phyloP scores from a whole-genome alignment of 2,329 filamentous ascomycete genomes.

The Fusarium sp. region DNA sequence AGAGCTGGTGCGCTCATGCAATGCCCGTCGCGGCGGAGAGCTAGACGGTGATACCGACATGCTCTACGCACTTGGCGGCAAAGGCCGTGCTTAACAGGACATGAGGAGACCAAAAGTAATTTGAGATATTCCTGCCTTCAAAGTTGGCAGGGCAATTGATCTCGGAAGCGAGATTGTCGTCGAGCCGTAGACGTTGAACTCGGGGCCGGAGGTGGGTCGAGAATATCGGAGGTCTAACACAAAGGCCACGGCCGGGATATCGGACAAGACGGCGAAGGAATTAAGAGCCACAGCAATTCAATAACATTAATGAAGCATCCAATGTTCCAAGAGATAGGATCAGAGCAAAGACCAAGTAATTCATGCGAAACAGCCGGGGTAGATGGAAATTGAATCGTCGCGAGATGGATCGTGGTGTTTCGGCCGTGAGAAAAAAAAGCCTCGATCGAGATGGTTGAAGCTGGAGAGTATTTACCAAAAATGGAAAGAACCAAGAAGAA shows the following conservation, averaged over 20 bases:
- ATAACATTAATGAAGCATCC: slow-evolving; percentile 36
- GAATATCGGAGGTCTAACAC: slow-evolving; percentile 24
- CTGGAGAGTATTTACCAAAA: slow-evolving; percentile 31
- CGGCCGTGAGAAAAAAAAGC: slow-evolving; percentile 22
- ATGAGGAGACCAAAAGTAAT: slow-evolving; percentile 33
- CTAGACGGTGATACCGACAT: slow-evolving; percentile 53
- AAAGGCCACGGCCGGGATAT: slow-evolving; percentile 25
- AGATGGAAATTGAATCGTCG: slow-evolving; percentile 34
- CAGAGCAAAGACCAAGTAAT: slow-evolving; percentile 15
- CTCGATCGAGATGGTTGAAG: slow-evolving; percentile 30
- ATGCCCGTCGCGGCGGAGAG: slow-evolving; percentile 49
- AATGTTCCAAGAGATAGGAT: slow-evolving; percentile 15
- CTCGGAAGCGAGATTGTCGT: slow-evolving; percentile 15
- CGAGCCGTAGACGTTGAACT: slow-evolving; percentile 17
- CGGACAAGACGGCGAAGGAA: slow-evolving; percentile 31
- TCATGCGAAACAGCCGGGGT: slow-evolving; percentile 35
- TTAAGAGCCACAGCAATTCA: slow-evolving; percentile 29
- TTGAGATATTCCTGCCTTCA: slow-evolving; percentile 16
- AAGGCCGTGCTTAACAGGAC: slow-evolving; percentile 39
- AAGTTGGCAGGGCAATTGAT: slow-evolving; percentile 31
- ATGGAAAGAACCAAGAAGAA: slow-evolving; percentile 29
- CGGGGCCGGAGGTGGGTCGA: slow-evolving; percentile 41
- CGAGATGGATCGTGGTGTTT: slow-evolving; percentile 40
- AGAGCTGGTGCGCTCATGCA: slow-evolving; percentile 50
- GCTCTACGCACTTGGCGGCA: slow-evolving; percentile 51